Conservation (phyloP, 1,284 basidiomycete species). For the Cryptococcus hybrid region DNA sequence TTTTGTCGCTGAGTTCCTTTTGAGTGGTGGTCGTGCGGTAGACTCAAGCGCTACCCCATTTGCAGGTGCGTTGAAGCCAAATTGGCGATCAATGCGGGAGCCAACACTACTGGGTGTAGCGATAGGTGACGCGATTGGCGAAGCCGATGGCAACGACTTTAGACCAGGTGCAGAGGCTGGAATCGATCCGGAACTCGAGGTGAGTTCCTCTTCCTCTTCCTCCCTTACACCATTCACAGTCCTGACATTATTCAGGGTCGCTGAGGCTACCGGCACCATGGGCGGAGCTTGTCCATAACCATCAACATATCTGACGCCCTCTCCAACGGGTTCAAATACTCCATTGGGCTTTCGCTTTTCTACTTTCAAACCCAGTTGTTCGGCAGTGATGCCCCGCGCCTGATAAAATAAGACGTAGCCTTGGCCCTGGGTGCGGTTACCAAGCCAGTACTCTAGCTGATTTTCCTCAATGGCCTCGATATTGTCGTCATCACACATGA, state of each 20-base stretch:
- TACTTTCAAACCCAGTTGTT: slow-evolving; percentile 59
- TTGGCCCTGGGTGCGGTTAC: slow-evolving; percentile 80
- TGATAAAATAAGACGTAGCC: slow-evolving; percentile 99
- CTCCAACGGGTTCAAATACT: neutral
- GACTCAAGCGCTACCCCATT: too few species aligned
- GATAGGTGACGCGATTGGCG: neutral
- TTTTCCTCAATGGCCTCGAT: slow-evolving; percentile 82
- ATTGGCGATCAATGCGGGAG: slow-evolving; percentile 4
- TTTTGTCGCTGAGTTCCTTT: too few species aligned
- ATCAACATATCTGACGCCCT: neutral
- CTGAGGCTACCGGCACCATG: neutral
- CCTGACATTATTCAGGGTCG: neutral
- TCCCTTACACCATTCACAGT: neutral
- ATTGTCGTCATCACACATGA: slow-evolving; percentile 93
- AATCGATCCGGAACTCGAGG: neutral
- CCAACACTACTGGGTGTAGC: neutral
- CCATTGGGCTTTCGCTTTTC: slow-evolving; percentile 1
- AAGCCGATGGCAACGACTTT: neutral
- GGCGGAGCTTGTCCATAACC: neutral
- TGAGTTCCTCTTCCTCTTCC: neutral
- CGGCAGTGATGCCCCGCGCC: slow-evolving; percentile 76
- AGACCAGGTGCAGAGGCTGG: neutral
- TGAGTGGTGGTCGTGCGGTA: too few species aligned
- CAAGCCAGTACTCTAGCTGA: slow-evolving; percentile 92
- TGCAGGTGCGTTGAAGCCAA: slow-evolving; percentile 4